Evolutionary conservation across 2,329 filamentous ascomycete species (phyloP).

Genomic region (Fusarium duplospermum): DNA sequence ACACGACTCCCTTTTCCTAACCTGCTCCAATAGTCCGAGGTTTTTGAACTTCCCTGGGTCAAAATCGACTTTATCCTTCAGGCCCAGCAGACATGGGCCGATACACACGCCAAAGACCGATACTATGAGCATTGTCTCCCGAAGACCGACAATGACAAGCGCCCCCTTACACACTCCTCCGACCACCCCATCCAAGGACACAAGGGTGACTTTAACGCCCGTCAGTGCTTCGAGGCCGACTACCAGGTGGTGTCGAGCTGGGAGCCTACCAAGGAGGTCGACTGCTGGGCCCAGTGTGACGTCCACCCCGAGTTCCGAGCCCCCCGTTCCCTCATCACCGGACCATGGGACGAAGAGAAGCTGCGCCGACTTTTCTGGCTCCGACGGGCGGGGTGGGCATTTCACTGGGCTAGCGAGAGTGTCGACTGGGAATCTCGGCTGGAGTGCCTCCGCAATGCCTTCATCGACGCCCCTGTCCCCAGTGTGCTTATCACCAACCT

Average conservation of each 20-base stretch:
- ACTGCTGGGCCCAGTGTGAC: constrained; percentile 46
- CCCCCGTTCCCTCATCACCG: constrained; percentile 54
- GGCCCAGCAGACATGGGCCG: constrained; percentile 61
- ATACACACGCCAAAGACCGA: constrained; percentile 50
- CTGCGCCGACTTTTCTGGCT: constrained; percentile 60
- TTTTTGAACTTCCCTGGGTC: constrained; percentile 59
- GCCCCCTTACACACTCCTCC: constrained; percentile 13
- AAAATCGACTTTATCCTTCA: constrained; percentile 59
- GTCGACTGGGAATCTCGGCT: constrained; percentile 56
- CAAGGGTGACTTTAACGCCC: constrained; percentile 47
- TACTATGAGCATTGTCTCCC: constrained; percentile 50
- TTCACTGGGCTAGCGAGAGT: constrained; percentile 40
- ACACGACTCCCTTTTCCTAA: background rate
- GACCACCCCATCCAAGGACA: constrained; percentile 40
- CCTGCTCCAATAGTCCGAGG: constrained; percentile 49
- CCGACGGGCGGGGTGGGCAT: constrained; percentile 51
- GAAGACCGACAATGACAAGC: constrained; percentile 17
- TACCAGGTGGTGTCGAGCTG: constrained; percentile 44
- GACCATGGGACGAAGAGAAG: constrained; percentile 55
- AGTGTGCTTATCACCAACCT: constrained; percentile 47
- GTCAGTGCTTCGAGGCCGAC: constrained; percentile 52
- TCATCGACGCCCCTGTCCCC: constrained; percentile 45
- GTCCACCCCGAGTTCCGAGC: constrained; percentile 55
- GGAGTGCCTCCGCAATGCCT: constrained; percentile 51
- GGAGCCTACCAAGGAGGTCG: constrained; percentile 35